phyloP scores from a whole-genome alignment of 768 basidiomycete genomes.

The Tricholoma sp. region DNA sequence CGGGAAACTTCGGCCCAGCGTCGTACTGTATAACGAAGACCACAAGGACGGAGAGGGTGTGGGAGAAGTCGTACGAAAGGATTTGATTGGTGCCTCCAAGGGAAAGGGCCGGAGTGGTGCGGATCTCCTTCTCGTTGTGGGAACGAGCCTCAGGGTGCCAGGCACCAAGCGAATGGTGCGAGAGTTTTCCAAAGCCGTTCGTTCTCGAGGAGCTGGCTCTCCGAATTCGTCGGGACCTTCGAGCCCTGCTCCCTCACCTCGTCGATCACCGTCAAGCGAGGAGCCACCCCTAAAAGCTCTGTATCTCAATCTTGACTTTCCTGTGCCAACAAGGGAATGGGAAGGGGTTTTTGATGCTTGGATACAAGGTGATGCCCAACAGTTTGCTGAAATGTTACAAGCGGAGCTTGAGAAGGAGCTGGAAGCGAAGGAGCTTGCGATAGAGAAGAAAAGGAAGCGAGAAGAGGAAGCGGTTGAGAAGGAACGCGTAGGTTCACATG shows the following conservation, averaged over 20 bases:
- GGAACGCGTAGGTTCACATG: neutral
- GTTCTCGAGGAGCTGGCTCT: conserved; percentile 37
- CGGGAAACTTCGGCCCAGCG: conserved; percentile 78
- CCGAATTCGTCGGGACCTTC: conserved; percentile 26
- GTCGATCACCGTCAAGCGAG: conserved; percentile 36
- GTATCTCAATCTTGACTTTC: conserved; percentile 86
- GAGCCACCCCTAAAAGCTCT: conserved; percentile 60
- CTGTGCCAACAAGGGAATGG: conserved; percentile 82
- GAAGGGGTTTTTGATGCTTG: conserved; percentile 87
- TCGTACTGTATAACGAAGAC: conserved; percentile 86
- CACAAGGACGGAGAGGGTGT: conserved; percentile 87
- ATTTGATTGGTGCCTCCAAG: conserved; percentile 67
- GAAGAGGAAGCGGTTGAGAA: conserved; percentile 37
- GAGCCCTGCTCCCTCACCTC: conserved; percentile 47
- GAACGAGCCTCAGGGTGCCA: conserved; percentile 84
- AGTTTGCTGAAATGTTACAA: conserved; percentile 59
- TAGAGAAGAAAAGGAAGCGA: conserved; percentile 52
- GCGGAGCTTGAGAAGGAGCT: conserved; percentile 54
- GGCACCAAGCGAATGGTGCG: conserved; percentile 90
- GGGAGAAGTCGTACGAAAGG: conserved; percentile 76
- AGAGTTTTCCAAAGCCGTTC: conserved; percentile 79
- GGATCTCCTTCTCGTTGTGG: conserved; percentile 84
- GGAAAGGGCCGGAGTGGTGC: conserved; percentile 69
- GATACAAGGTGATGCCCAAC: conserved; percentile 85
- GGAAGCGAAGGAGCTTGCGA: conserved; percentile 46